phyloP scores from a whole-genome alignment of 2,329 filamentous ascomycete genomes.

The Fusarium chlamydosporum region DNA sequence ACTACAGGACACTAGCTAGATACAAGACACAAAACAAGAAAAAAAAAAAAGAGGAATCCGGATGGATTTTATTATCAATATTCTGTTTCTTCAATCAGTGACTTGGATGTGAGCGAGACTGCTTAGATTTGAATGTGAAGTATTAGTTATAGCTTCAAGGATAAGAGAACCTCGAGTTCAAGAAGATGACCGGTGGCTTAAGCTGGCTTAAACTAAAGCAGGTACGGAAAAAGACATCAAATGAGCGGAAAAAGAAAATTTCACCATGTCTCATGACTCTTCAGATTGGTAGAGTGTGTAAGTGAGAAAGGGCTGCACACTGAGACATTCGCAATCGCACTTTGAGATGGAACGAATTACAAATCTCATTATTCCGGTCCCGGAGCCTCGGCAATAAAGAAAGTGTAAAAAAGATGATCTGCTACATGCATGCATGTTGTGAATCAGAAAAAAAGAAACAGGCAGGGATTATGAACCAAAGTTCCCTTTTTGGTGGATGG shows the following conservation, averaged over 20 bases:
- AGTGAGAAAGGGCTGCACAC: conserved; percentile 1
- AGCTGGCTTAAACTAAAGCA: conserved; percentile 28
- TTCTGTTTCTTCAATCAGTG: not conserved
- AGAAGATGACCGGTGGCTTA: not conserved
- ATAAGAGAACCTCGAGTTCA: too few relatives aligned
- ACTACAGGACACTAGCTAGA: conserved; percentile 41
- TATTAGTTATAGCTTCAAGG: too few relatives aligned
- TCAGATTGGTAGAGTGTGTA: conserved; percentile 8
- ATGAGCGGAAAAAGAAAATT: conserved; percentile 10
- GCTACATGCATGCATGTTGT: conserved; percentile 25
- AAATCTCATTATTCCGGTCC: not conserved
- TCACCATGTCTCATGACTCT: conserved; percentile 36
- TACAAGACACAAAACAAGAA: conserved; percentile 42
- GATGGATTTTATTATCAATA: conserved; percentile 35
- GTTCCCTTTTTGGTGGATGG: conserved; percentile 17
- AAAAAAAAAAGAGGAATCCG: conserved; percentile 39
- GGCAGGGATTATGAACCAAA: conserved; percentile 32
- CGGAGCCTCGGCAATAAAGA: conserved; percentile 5
- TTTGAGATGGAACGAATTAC: not conserved
- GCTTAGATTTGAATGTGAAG: too few relatives aligned
- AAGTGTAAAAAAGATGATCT: conserved; percentile 40
- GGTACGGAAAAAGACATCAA: conserved; percentile 13
- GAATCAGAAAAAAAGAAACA: not conserved
- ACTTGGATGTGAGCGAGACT: not conserved
- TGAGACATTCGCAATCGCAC: conserved; percentile 4